A percentile compares a stretch with the other conserved stretches of the same genome.
phyloP scores from a whole-genome alignment of 495 filamentous ascomycete genomes.

The Diplogelasinospora grovesii region DNA sequence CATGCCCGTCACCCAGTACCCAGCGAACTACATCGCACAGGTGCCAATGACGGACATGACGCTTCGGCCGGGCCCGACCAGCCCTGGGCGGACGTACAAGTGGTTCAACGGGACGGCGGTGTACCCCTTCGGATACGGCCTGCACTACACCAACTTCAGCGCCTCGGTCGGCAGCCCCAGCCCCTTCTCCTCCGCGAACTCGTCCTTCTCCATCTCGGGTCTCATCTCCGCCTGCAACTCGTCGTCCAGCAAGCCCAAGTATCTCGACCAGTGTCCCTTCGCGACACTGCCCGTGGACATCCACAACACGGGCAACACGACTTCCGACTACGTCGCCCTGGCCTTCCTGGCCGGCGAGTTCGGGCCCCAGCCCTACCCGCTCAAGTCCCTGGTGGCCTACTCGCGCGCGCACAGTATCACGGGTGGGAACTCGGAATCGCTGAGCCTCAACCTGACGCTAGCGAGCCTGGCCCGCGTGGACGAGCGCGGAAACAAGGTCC shows the following conservation, averaged over 20 bases:
- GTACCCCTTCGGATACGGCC: constrained; percentile 40
- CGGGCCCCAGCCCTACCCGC: constrained; percentile 51
- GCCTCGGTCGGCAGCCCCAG: constrained; percentile 19
- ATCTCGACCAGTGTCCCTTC: constrained; percentile 40
- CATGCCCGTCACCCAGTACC: constrained; percentile 50
- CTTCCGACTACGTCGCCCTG: constrained; percentile 52
- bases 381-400: constrained; percentile 53
- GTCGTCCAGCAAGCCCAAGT: constrained; percentile 18
- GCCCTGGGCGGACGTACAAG: constrained; percentile 37
- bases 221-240: constrained; percentile 18
- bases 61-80: constrained; percentile 23
- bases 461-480: constrained; percentile 49
- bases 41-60: constrained; percentile 35
- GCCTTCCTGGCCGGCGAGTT: constrained; percentile 44
- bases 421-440: constrained; percentile 27
- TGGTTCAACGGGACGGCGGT: constrained; percentile 30
- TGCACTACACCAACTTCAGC: constrained; percentile 43
- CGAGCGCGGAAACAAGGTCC: constrained; percentile 43
- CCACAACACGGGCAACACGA: constrained; percentile 42
- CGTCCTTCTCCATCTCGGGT: constrained; percentile 16
- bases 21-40: constrained; percentile 28
- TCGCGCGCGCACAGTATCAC: constrained; percentile 42
- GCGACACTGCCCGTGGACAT: constrained; percentile 26
- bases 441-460: constrained; percentile 45
- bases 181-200: constrained; percentile 14